Evolutionary conservation across 2,329 filamentous ascomycete species (phyloP).

Genomic region (Colletotrichum liaoningense): DNA sequence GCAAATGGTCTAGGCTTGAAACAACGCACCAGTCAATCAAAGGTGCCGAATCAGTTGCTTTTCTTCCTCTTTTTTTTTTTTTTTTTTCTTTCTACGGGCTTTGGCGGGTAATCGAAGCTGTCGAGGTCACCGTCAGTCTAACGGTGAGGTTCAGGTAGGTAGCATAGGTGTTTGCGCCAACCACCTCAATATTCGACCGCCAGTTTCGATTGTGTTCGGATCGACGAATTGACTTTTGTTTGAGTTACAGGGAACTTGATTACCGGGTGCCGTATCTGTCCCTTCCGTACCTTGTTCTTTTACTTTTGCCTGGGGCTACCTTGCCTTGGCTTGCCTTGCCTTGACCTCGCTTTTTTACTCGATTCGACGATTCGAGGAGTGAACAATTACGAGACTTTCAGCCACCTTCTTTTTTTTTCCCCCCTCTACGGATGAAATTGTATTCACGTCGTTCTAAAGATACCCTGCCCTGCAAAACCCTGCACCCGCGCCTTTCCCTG

Average conservation of each 20-base stretch:
- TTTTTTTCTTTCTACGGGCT: background rate
- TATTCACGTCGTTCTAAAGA: background rate
- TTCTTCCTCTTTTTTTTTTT: too few relatives aligned
- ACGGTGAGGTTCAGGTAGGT: background rate
- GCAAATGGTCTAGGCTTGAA: background rate
- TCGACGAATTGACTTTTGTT: constrained; percentile 9
- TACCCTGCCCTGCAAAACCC: background rate
- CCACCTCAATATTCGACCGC: constrained; percentile 29
- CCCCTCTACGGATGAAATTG: background rate
- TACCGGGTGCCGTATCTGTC: background rate
- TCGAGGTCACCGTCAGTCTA: constrained; percentile 2
- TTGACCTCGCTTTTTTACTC: background rate
- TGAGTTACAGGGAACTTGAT: background rate
- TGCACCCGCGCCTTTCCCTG: background rate
- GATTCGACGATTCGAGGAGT: background rate
- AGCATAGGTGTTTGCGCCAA: constrained; percentile 6
- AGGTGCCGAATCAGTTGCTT: background rate
- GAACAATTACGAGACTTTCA: background rate
- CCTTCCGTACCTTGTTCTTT: background rate
- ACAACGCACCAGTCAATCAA: background rate
- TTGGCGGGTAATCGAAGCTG: background rate
- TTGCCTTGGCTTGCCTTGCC: background rate
- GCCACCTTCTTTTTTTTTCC: background rate
- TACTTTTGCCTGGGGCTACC: background rate
- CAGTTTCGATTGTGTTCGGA: constrained; percentile 1